These are phyloP conservation scores for Steccherinum ochraceum DNA, from an alignment of 768 basidiomycete species.

Conservation along the genomic window DNA sequence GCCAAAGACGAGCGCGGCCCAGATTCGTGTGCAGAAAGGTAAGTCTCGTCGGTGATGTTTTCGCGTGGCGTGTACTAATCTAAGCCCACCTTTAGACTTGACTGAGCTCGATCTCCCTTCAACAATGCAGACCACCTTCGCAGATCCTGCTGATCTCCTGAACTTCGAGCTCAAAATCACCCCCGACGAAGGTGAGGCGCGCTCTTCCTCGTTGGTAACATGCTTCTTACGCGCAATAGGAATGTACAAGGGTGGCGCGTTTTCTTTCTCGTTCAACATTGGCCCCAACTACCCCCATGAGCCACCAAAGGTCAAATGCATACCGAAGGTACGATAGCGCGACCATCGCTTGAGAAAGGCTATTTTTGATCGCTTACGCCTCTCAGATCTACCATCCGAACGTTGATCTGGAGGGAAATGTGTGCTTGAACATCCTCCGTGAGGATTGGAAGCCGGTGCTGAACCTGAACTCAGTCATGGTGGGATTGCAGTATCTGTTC, in stretches of 20 bases:
- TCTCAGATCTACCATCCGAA: constrained; percentile 97
- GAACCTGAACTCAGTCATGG: constrained; percentile 97
- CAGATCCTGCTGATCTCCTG: constrained; percentile 89
- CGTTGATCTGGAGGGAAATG: constrained; percentile 95
- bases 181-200: constrained; percentile 81
- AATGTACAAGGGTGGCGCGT: constrained; percentile 96
- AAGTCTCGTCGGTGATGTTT: not conserved
- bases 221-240: constrained; percentile 40
- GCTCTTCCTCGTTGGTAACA: constrained; percentile 13
- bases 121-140: constrained; percentile 94
- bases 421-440: constrained; percentile 95
- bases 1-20: constrained; percentile 97
- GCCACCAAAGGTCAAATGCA: constrained; percentile 98
- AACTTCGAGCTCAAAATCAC: constrained; percentile 95
- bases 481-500: constrained; percentile 97
- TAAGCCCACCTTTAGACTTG: constrained; percentile 54
- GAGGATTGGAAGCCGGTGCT: constrained; percentile 99
- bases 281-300: constrained; percentile 99
- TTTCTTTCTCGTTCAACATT: constrained; percentile 92
- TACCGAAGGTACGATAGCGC: constrained; percentile 59
- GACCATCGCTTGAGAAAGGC: not conserved
- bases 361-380: not conserved
- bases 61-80: not conserved
- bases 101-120: constrained; percentile 94
- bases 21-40: constrained; percentile 99